Evolutionary conservation across 192 early-diverging fungal species (phyloP).

Genomic region (Lunasporangiospora selenospora): DNA sequence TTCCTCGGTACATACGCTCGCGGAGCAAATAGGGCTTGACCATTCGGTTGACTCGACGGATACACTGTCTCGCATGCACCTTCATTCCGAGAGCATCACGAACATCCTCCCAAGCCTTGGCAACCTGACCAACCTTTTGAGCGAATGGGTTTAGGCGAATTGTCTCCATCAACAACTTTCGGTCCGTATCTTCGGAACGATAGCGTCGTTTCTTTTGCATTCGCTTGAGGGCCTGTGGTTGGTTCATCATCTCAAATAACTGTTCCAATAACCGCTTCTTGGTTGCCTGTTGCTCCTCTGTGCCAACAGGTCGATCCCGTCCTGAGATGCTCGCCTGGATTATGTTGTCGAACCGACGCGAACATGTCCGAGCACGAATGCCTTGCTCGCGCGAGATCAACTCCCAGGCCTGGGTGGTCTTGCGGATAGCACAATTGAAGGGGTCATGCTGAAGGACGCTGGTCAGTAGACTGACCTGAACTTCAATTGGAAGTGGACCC

Average conservation of each 20-base stretch:
- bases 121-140: slow-evolving; percentile 43
- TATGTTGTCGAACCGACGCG: slow-evolving; percentile 44
- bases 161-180: slow-evolving; percentile 23
- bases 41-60: slow-evolving; percentile 41
- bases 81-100: slow-evolving; percentile 43
- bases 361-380: slow-evolving; percentile 38
- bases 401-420: slow-evolving; percentile 43
- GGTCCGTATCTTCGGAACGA: slow-evolving; percentile 43
- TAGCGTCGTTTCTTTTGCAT: slow-evolving; percentile 48
- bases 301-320: slow-evolving; percentile 34
- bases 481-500: slow-evolving; percentile 41
- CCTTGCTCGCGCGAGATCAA: slow-evolving; percentile 35
- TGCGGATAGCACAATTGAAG: slow-evolving; percentile 46
- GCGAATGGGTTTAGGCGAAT: slow-evolving; percentile 44
- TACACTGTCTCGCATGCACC: slow-evolving; percentile 45
- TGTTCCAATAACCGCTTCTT: slow-evolving; percentile 40
- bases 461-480: slow-evolving; percentile 26
- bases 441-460: slow-evolving; percentile 43
- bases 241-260: slow-evolving; percentile 47
- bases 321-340: slow-evolving; percentile 45
- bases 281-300: slow-evolving; percentile 30
- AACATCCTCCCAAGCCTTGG: slow-evolving; percentile 48
- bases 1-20: slow-evolving; percentile 41
- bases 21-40: slow-evolving; percentile 43
- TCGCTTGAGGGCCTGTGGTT: slow-evolving; percentile 36